Evolutionary conservation across 2,329 filamentous ascomycete species (phyloP).

Genomic region (Chalaropsis ovoidea): DNA sequence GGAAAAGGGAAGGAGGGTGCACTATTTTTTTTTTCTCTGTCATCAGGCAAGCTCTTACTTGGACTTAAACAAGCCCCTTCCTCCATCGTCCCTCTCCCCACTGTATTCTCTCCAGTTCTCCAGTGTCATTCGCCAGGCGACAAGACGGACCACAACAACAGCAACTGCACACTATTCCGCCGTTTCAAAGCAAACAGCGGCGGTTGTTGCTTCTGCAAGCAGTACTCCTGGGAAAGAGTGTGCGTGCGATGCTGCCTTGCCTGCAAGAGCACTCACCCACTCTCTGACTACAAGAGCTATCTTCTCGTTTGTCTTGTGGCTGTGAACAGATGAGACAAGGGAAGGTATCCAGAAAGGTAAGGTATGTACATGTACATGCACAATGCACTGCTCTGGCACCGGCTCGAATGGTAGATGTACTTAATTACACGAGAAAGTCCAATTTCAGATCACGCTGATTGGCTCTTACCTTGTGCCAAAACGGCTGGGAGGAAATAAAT

Average conservation of each 20-base stretch:
- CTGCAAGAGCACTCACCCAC: background rate
- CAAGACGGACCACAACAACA: no score
- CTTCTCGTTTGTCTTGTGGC: background rate
- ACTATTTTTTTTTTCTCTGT: no score
- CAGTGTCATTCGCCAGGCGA: no score
- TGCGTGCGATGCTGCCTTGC: background rate
- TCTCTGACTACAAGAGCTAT: background rate
- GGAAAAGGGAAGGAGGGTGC: no score
- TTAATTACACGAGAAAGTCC: background rate
- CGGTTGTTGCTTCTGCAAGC: background rate
- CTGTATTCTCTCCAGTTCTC: no score
- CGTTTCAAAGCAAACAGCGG: background rate
- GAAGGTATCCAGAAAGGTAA: background rate
- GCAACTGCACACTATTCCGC: background rate
- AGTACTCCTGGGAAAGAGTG: background rate
- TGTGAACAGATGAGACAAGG: slow-evolving; percentile 14
- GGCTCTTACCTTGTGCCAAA: background rate
- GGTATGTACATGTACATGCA: background rate
- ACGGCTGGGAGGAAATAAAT: background rate
- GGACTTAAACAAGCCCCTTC: no score
- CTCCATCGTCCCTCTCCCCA: no score
- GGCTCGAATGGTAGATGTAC: background rate
- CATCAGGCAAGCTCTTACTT: no score
- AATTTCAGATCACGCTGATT: background rate
- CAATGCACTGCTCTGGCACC: background rate